Evolutionary conservation across 2,329 filamentous ascomycete genomes (phyloP), one percentile per base, ranked within the genome.

Genomic region (Alternaria hordeiaustralica): DNA sequence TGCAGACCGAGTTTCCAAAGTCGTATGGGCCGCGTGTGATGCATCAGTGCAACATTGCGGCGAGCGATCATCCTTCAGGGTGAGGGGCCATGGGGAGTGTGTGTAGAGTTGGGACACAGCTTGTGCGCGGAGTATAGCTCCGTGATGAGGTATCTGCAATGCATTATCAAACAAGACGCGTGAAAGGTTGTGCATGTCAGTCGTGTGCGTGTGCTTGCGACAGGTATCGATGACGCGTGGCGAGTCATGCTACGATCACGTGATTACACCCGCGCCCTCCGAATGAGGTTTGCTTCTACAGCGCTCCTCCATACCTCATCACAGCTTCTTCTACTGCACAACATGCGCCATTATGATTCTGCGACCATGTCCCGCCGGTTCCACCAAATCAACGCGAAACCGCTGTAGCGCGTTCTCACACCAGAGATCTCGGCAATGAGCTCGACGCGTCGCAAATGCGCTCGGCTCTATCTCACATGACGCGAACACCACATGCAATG

Each of bases 41-140:
- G 63, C 60, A 65, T 49, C 63, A 65, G n/a, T 65, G 63, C 45
- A 65, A 65, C 41, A 44, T 65, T 12, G 63, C 63, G 26, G 63
- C 63, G 13, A 65, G 63, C 28, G 63, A 65, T 33, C 63, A 65
- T 56, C 63, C 63, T 5, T 47, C 63, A 0, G 56, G 46, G 9
- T 63, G 43, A 63, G 36, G 4, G 36, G 1, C n/a, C 36, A 41
- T 18, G n/a, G n/a, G n/a, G n/a, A n/a, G n/a, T n/a, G n/a, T n/a
- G n/a, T n/a, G n/a, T n/a, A n/a, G n/a, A n/a, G n/a, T n/a, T n/a
- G n/a, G n/a, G n/a, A n/a, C n/a, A n/a, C n/a, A n/a, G n/a, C n/a
- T 18, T 11, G 36, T 5, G 30, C 33, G 8, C 33, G 15, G 0
- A n/a, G 8, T 6, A 41, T 1, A 11, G 9, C 2, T 10, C 0